phyloP scores from a whole-genome alignment of 805 yeast genomes.

The Cyberlindnera americana region DNA sequence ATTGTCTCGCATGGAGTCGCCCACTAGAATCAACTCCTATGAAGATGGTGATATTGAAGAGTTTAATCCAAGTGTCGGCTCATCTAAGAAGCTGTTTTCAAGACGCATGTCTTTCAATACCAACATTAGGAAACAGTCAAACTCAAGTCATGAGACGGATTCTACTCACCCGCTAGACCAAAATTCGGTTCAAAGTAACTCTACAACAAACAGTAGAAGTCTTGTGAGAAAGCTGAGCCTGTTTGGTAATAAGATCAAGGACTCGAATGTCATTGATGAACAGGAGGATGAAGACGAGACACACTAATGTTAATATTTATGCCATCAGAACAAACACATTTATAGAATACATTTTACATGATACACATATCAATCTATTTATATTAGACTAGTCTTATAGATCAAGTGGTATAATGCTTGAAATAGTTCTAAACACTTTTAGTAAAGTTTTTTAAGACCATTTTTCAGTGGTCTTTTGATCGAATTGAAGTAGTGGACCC shows the following conservation, averaged over 20 bases:
- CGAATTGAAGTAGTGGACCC: not conserved
- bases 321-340: not conserved
- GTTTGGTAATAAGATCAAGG: slow-evolving; percentile 20
- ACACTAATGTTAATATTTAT: not conserved
- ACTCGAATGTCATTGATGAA: slow-evolving; percentile 21
- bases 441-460: no score
- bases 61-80: slow-evolving; percentile 8
- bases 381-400: no score
- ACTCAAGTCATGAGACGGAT: slow-evolving; percentile 17
- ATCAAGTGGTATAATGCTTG: no score
- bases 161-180: slow-evolving; percentile 1
- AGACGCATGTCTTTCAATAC: slow-evolving; percentile 19
- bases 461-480: no score
- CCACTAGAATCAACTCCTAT: slow-evolving; percentile 14
- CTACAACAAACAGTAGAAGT: slow-evolving; percentile 18
- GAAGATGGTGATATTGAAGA: slow-evolving; percentile 23
- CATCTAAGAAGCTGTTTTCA: slow-evolving; percentile 22
- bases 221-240: slow-evolving; percentile 26
- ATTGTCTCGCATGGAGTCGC: slow-evolving; percentile 11
- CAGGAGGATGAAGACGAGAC: slow-evolving; percentile 16
- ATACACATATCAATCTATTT: no score
- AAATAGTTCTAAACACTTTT: no score
- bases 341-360: not conserved
- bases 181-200: slow-evolving; percentile 12
- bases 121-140: slow-evolving; percentile 21